Evolutionary conservation across 345 rosid species (phyloP).

Genomic region (Euphorbia peplus): DNA sequence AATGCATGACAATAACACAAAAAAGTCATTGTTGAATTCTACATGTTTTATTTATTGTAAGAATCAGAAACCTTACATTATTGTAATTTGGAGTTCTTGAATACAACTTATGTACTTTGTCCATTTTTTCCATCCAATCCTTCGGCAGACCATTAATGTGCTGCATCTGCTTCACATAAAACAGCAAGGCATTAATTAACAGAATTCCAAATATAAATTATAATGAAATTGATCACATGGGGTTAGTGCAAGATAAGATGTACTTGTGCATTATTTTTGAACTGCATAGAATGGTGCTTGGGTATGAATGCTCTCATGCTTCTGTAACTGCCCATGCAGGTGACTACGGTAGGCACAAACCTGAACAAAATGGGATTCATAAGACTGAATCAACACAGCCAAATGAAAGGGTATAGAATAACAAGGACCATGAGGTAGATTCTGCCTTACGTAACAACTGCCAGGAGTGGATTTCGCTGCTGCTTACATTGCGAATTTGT

Average conservation of each 20-base stretch:
- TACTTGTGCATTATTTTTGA: constrained; percentile 57
- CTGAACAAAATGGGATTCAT: constrained; percentile 30
- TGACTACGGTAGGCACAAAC: constrained; percentile 72
- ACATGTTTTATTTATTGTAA: background rate
- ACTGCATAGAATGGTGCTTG: constrained; percentile 70
- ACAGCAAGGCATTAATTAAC: background rate
- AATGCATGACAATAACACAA: background rate
- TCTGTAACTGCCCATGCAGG: constrained; percentile 83
- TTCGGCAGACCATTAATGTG: constrained; percentile 56
- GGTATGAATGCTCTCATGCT: constrained; percentile 67
- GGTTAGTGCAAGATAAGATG: background rate
- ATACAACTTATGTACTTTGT: constrained; percentile 54
- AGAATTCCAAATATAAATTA: background rate
- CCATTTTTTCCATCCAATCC: constrained; percentile 61
- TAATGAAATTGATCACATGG: background rate
- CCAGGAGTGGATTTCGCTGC: constrained; percentile 54
- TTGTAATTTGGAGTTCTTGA: constrained; percentile 74
- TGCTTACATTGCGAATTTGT: constrained; percentile 38
- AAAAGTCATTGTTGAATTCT: too few relatives aligned
- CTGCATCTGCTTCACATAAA: constrained; percentile 42
- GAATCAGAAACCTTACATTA: constrained; percentile 35
- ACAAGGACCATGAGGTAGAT: constrained; percentile 3
- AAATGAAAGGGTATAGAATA: background rate
- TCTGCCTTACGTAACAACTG: constrained; percentile 61
- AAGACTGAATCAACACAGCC: background rate